Evolutionary conservation across 176 grass and related monocot species (phyloP), one percentile per base, ranked within the genome.

Genomic region (Miscanthus lutarioriparius): DNA sequence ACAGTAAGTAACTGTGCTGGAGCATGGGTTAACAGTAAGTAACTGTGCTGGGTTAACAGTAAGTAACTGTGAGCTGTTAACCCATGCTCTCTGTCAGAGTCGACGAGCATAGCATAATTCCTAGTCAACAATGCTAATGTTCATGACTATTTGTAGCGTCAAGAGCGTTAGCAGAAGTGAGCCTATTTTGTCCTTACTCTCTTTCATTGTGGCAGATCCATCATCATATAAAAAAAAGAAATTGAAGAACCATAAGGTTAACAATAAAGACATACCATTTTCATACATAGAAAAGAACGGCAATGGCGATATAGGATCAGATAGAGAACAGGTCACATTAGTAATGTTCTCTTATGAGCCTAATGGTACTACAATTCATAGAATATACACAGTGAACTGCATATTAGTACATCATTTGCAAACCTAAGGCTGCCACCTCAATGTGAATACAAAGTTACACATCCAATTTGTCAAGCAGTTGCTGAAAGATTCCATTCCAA

Each of bases 391-490:
- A 70, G 44, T 40, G 51, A 68, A 62, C 37, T 47, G 20, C 12
- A 25, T 8, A 11, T 43, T 44, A 38, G 68, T 51, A 74, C 48
- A 80, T 87, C 48, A 74, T 49, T 53, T 64, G 62, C 59, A 40
- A 51, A 48, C 61, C 30, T 51, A 75, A 80, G 23, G 61, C 32
- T 35, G 64, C 48, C 36, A 23, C 17, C 51, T 61, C 28, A 44
- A 86, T 87, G 70, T 43, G 61, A 79, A 79, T 64, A 84, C 47
- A 84, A 14, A 27, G 72, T 72, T 54, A 58, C 63, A 70, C 38
- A 30, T 74, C 19, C 14, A 51, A 45, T 72, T 64, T 56, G 81
- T 81, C 64, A 87, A 67, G 27, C 48, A 35, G 64, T 64, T 80
- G 69, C 36, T 84, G 48, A n/a, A 56, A 54, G 39, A 36, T 91